Conservation (phyloP, 2,329 filamentous ascomycete species). For the Verticillium tricorpus region DNA sequence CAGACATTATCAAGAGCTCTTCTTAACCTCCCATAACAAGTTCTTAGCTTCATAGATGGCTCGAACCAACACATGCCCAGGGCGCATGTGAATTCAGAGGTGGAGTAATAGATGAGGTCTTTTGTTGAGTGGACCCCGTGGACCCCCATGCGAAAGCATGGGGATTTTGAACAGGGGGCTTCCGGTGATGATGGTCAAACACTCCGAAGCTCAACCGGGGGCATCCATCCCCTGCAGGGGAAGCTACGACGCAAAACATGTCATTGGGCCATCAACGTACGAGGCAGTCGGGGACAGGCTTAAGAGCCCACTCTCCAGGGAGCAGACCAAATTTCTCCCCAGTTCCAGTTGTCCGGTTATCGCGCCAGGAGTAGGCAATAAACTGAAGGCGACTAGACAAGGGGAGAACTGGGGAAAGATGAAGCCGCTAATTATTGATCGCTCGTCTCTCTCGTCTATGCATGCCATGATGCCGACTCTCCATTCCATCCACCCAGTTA, state of each 20-base stretch:
- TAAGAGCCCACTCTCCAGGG: neutral
- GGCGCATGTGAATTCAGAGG: neutral
- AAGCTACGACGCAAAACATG: neutral
- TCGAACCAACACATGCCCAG: no score
- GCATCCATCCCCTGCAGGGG: neutral
- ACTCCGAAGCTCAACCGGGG: neutral
- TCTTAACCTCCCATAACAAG: no score
- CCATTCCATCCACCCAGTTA: no score
- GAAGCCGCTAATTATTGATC: no score
- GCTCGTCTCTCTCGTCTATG: no score
- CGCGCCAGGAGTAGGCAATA: neutral
- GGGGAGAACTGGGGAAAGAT: neutral
- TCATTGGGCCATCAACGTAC: neutral
- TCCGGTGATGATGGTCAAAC: neutral
- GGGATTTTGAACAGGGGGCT: neutral
- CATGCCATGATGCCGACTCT: no score
- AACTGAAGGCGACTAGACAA: neutral
- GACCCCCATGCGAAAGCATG: neutral
- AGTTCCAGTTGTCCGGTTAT: conserved; percentile 1
- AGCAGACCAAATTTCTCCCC: neutral
- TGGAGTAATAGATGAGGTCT: neutral
- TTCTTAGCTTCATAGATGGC: no score
- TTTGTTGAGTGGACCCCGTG: neutral
- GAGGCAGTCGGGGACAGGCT: neutral
- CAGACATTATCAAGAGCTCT: neutral